A percentile compares a stretch with the other conserved stretches of the same genome.
These are phyloP conservation scores for Dicorynia guianensis DNA, from an alignment of 306 rosid species.

Conservation along the genomic window DNA sequence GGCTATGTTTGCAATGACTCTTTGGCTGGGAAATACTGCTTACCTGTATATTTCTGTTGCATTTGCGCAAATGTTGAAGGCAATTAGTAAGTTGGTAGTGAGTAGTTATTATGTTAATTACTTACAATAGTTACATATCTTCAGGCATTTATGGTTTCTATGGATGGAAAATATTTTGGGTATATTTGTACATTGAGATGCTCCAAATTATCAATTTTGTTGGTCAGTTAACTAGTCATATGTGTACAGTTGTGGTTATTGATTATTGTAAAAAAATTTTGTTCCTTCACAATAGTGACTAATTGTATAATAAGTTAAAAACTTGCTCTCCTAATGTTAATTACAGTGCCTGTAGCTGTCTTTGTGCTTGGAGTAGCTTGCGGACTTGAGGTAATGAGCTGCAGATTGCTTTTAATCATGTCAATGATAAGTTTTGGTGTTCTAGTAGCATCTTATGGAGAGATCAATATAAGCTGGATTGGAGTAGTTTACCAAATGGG, in stretches of 20 bases:
- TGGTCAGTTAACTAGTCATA: slow-evolving; percentile 38
- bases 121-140: slow-evolving; percentile 34
- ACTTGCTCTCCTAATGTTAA: slow-evolving; percentile 35
- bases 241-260: slow-evolving; percentile 18
- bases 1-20: slow-evolving; percentile 98
- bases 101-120: slow-evolving; percentile 27
- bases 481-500: slow-evolving; percentile 99
- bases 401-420: slow-evolving; percentile 94
- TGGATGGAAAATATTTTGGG: slow-evolving; percentile 17
- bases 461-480: slow-evolving; percentile 89
- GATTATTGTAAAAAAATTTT: slow-evolving; percentile 16
- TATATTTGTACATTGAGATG: slow-evolving; percentile 24
- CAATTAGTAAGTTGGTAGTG: slow-evolving; percentile 79
- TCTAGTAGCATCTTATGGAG: slow-evolving; percentile 95
- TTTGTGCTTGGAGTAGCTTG: slow-evolving; percentile 93
- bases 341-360: slow-evolving; percentile 99
- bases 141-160: slow-evolving; percentile 33
- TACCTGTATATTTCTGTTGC: slow-evolving; percentile 97
- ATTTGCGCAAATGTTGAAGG: slow-evolving; percentile 98
- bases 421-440: slow-evolving; percentile 97
- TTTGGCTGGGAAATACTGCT: slow-evolving; percentile 99
- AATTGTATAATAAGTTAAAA: slow-evolving; percentile 30
- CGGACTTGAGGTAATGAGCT: slow-evolving; percentile 95
- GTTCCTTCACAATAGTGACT: slow-evolving; percentile 33
- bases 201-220: slow-evolving; percentile 20